Conservation (phyloP, 225 moss, liverwort and hornwort genomes). For the Lunularia cruciata region DNA sequence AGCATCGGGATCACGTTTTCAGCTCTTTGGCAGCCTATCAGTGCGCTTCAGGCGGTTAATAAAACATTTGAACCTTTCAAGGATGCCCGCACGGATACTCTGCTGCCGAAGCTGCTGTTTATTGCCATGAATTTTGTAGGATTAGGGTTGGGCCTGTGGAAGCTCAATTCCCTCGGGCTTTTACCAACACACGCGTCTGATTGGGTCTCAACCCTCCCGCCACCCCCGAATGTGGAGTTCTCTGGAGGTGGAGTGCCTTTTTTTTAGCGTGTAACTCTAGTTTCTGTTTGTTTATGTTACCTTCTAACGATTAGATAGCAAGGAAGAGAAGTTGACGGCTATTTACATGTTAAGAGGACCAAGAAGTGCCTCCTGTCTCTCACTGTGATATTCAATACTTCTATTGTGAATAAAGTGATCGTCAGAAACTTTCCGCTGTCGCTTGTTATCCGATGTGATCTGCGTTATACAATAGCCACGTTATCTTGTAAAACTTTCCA, state of each 20-base stretch:
- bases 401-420: constrained; percentile 12
- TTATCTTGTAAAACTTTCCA: no score
- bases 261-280: constrained; percentile 23
- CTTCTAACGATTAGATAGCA: neutral
- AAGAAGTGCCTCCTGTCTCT: neutral
- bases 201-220: constrained; percentile 90
- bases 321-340: neutral
- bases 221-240: constrained; percentile 74
- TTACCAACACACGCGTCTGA: constrained; percentile 97
- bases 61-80: constrained; percentile 98
- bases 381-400: neutral
- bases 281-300: neutral
- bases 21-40: constrained; percentile 91
- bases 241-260: constrained; percentile 83
- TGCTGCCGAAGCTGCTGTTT: constrained; percentile 77
- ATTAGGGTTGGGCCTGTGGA: constrained; percentile 86
- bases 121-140: constrained; percentile 77
- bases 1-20: constrained; percentile 98
- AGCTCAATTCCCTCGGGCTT: constrained; percentile 87
- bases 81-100: constrained; percentile 76
- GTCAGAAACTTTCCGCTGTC: constrained; percentile 6
- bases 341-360: neutral
- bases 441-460: neutral
- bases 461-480: no score
- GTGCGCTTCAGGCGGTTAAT: constrained; percentile 86